Evolutionary conservation across 2,329 filamentous ascomycete species (phyloP), one percentile per base, ranked within the genome.

Genomic region (Triangularia setosa): DNA sequence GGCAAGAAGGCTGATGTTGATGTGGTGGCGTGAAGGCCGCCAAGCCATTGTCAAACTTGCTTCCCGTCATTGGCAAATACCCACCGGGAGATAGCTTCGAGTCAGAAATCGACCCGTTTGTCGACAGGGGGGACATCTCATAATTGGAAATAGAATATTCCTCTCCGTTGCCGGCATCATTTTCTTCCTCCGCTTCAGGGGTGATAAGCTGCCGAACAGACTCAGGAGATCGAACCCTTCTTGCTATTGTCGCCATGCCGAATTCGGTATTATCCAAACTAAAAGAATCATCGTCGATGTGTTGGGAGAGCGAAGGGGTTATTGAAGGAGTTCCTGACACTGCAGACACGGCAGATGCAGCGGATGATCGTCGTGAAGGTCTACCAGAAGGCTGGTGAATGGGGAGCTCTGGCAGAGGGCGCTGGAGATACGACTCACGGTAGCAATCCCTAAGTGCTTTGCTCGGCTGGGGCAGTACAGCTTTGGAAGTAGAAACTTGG

Each of bases 331-430:
- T 48, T 12, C 40, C 40, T 9, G 40, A 48, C 40, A 48, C 40
- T 21, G 40, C 40, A 23, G 40, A 48, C n/a, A 48, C 40, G 40
- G 53, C 62, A 2, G 71, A 74, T 27, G 59, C 62, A n/a, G 25
- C 58, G 12, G 69, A 70, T n/a, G 60, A 58, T 16, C 65, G 56
- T 57, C 68, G 64, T 7, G 65, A 68, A 23, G 53, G 24, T 14
- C 55, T 33, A 7, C 55, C 35, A 9, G n/a, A 54, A 4, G 57
- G 59, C 23, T 64, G 63, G 12, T 67, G 67, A 2, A 62, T 11
- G 7, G 75, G 75, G 1, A 72, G 70, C 35, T 72, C 65, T 5
- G 75, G 76, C 2, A 77, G 61, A 2, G 74, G 72, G 2, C 73
- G 68, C 24, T 70, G 67, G 27, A 69, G 55, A 35, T 74, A 72